Conservation (phyloP, 2,329 filamentous ascomycete genomes). For the Coniochaeta hoffmannii region DNA sequence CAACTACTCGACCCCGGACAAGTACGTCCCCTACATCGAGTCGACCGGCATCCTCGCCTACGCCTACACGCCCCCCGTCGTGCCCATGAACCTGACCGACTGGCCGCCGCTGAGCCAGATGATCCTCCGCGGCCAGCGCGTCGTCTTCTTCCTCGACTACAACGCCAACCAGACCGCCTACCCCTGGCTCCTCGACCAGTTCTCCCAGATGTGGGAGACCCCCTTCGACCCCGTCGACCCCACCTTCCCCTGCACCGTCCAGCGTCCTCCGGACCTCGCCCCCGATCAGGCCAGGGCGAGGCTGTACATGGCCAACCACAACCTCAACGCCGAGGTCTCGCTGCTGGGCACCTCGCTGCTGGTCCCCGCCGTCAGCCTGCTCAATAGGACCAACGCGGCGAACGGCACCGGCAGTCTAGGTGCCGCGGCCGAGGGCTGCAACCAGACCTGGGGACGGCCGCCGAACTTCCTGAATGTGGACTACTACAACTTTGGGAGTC, state of each 20-base stretch:
- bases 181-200: conserved; percentile 83
- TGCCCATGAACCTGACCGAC: conserved; percentile 63
- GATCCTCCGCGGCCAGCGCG: conserved; percentile 63
- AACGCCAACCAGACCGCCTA: conserved; percentile 68
- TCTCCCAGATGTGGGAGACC: conserved; percentile 85
- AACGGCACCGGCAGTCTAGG: conserved; percentile 62
- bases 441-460: conserved; percentile 52
- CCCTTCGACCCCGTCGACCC: conserved; percentile 64
- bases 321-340: conserved; percentile 72
- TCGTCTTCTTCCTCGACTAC: conserved; percentile 81
- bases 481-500: conserved; percentile 68
- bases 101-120: conserved; percentile 80
- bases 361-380: conserved; percentile 61
- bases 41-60: conserved; percentile 65
- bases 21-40: conserved; percentile 64
- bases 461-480: conserved; percentile 79
- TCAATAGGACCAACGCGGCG: conserved; percentile 66
- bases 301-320: conserved; percentile 85
- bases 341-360: conserved; percentile 57
- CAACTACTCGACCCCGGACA: conserved; percentile 56
- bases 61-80: conserved; percentile 63
- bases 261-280: conserved; percentile 65
- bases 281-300: conserved; percentile 46
- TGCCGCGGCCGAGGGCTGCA: conserved; percentile 54
- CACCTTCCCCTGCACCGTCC: conserved; percentile 67